A percentile compares a stretch with the other conserved stretches of the same genome.
Conservation (phyloP, 1,139 yeast species). For the Pichia sp. region DNA sequence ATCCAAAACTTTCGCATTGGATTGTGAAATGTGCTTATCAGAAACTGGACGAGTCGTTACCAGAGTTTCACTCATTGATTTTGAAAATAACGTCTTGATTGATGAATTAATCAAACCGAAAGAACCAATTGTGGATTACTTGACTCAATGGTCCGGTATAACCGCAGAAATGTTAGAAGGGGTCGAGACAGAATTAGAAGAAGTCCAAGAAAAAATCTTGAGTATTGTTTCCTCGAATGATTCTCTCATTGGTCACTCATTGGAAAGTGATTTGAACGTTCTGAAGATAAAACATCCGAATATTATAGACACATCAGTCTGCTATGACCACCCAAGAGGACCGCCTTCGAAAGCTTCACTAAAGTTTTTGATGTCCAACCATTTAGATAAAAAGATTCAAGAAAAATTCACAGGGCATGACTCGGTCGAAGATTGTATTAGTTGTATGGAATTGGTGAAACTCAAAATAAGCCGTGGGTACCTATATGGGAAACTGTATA, state of each 20-base stretch:
- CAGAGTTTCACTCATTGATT: slow-evolving; percentile 66
- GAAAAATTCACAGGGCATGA: slow-evolving; percentile 43
- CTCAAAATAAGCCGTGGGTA: slow-evolving; percentile 60
- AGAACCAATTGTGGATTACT: slow-evolving; percentile 65
- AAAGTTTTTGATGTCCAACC: slow-evolving; percentile 52
- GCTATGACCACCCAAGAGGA: slow-evolving; percentile 70
- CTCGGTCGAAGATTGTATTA: slow-evolving; percentile 74
- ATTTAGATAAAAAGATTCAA: slow-evolving; percentile 43
- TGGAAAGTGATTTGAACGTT: slow-evolving; percentile 60
- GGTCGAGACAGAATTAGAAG: slow-evolving; percentile 58
- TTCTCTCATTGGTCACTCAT: slow-evolving; percentile 63
- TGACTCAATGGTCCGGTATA: slow-evolving; percentile 81
- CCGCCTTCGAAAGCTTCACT: slow-evolving; percentile 74
- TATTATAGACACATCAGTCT: slow-evolving; percentile 60
- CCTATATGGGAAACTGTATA: slow-evolving; percentile 50
- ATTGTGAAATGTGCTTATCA: slow-evolving; percentile 87
- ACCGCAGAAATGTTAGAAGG: slow-evolving; percentile 55
- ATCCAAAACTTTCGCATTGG: slow-evolving; percentile 66
- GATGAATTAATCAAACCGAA: slow-evolving; percentile 76
- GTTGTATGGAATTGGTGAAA: slow-evolving; percentile 73
- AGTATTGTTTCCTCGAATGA: slow-evolving; percentile 41
- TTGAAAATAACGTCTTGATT: slow-evolving; percentile 47
- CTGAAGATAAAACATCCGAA: slow-evolving; percentile 51
- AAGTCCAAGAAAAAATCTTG: slow-evolving; percentile 54
- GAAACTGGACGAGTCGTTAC: slow-evolving; percentile 59